Evolutionary conservation across 208 protist species (phyloP).

Genomic region (Novymonas esmeraldas): DNA sequence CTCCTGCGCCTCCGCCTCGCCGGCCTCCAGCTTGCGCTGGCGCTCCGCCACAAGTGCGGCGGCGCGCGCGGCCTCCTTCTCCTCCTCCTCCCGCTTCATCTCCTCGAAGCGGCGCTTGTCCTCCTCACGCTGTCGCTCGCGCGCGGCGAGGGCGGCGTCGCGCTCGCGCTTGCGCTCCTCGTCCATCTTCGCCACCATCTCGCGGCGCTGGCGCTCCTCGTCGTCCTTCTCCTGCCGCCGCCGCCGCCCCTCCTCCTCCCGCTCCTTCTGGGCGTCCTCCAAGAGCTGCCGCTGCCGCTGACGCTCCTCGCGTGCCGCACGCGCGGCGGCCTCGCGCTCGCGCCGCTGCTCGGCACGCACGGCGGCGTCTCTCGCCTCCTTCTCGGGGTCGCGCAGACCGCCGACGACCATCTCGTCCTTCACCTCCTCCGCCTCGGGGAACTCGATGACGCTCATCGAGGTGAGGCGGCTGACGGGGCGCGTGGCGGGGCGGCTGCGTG

Average conservation of each 20-base stretch:
- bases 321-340: constrained; percentile 24
- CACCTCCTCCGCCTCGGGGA: constrained; percentile 70
- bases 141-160: constrained; percentile 25
- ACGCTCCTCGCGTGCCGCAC: constrained; percentile 20
- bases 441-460: constrained; percentile 59
- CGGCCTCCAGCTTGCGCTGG: constrained; percentile 22
- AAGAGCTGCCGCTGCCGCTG: constrained; percentile 20
- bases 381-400: constrained; percentile 25
- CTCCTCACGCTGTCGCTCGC: constrained; percentile 38
- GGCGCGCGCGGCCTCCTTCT: constrained; percentile 52
- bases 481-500: constrained; percentile 34
- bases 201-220: constrained; percentile 37
- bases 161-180: constrained; percentile 39
- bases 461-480: constrained; percentile 46
- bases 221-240: constrained; percentile 31
- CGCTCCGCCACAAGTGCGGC: constrained; percentile 40
- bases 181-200: constrained; percentile 46
- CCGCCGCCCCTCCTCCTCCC: constrained; percentile 32
- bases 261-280: constrained; percentile 36
- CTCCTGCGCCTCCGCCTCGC: constrained; percentile 17
- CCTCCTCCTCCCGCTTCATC: constrained; percentile 32
- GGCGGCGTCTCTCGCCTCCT: constrained; percentile 18
- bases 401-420: constrained; percentile 46
- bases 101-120: constrained; percentile 51
- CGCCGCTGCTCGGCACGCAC: constrained; percentile 21